Evolutionary conservation across 306 rosid genomes (phyloP).

Genomic region (Rosa multiflora): DNA sequence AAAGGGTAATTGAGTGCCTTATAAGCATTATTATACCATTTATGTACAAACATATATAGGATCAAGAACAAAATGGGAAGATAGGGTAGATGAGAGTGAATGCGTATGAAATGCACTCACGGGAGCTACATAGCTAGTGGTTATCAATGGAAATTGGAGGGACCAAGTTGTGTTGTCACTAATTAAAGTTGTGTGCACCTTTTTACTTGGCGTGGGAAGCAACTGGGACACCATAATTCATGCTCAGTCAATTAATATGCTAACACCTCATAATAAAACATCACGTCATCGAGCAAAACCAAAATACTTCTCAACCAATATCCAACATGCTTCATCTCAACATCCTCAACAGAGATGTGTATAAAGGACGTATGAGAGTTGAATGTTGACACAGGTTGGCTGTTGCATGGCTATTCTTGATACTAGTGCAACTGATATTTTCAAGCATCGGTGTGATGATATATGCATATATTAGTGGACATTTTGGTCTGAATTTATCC

Average conservation of each 20-base stretch:
- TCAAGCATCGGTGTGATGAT: not conserved
- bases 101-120: conserved; percentile 24
- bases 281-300: conserved; percentile 9
- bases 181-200: conserved; percentile 21
- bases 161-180: conserved; percentile 30
- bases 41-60: not conserved
- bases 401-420: no score
- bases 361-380: no score
- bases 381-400: no score
- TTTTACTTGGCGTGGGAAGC: conserved; percentile 61
- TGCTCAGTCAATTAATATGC: conserved; percentile 29
- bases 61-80: not conserved
- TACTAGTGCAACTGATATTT: no score
- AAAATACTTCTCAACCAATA: not conserved
- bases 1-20: not conserved
- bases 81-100: conserved; percentile 13
- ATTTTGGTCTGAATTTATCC: not conserved
- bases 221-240: conserved; percentile 53
- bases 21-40: not conserved
- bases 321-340: no score
- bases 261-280: conserved; percentile 22
- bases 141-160: conserved; percentile 16
- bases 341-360: not conserved
- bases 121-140: conserved; percentile 1
- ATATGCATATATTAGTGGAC: no score